These are phyloP conservation scores for Plantago rigida DNA, from an alignment of 305 asterid species.

Conservation along the genomic window DNA sequence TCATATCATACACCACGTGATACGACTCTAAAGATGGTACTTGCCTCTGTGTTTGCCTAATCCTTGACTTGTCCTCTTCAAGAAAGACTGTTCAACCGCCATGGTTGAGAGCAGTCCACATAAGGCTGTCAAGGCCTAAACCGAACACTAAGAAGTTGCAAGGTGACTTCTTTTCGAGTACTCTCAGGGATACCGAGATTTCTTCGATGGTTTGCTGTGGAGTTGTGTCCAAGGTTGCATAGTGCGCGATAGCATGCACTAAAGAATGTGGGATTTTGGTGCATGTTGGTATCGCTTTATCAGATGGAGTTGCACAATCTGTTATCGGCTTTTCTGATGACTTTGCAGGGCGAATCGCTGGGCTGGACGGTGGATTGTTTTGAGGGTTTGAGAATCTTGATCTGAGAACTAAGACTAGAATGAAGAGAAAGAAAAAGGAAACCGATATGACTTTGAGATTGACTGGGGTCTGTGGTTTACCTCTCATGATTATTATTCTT, in stretches of 20 bases:
- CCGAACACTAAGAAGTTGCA: slow-evolving; percentile 74
- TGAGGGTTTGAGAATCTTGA: slow-evolving; percentile 34
- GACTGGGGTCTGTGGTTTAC: slow-evolving; percentile 34
- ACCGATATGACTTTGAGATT: slow-evolving; percentile 41
- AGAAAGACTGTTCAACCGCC: slow-evolving; percentile 64
- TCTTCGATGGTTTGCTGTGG: slow-evolving; percentile 65
- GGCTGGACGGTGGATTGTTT: neutral
- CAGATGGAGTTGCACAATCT: slow-evolving; percentile 21
- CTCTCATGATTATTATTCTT: slow-evolving; percentile 15
- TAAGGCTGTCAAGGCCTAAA: slow-evolving; percentile 66
- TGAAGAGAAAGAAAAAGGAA: slow-evolving; percentile 35
- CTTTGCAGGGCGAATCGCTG: slow-evolving; percentile 11
- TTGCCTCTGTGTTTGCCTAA: slow-evolving; percentile 32
- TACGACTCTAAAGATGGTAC: slow-evolving; percentile 53
- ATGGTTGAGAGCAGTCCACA: slow-evolving; percentile 71
- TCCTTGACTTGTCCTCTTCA: slow-evolving; percentile 61
- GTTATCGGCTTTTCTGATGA: slow-evolving; percentile 20
- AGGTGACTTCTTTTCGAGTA: slow-evolving; percentile 56
- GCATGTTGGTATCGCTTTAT: slow-evolving; percentile 26
- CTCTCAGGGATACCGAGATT: slow-evolving; percentile 45
- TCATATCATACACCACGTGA: slow-evolving; percentile 49
- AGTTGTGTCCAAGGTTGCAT: slow-evolving; percentile 54
- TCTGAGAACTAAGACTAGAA: slow-evolving; percentile 44
- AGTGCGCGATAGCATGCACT: slow-evolving; percentile 53
- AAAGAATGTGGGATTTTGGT: slow-evolving; percentile 51